Evolutionary conservation across 2,329 filamentous ascomycete species (phyloP).

Genomic region (Phyllosticta paracitricarpa): DNA sequence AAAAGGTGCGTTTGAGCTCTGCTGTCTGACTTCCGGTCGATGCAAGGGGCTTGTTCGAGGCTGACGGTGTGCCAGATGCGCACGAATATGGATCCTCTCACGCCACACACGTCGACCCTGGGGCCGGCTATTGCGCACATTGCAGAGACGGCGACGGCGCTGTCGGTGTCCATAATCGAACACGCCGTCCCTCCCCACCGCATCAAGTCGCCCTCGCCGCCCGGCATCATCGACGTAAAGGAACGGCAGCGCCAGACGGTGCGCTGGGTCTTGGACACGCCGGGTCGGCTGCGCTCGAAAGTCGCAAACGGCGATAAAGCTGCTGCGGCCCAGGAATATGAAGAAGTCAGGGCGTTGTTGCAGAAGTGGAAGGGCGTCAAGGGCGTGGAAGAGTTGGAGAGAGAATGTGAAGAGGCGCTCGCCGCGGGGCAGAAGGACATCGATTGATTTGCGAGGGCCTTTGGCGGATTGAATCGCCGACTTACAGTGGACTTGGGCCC

Average conservation of each 20-base stretch:
- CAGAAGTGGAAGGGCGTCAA: constrained; percentile 35
- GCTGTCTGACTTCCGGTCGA: background rate
- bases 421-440: background rate
- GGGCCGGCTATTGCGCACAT: constrained; percentile 67
- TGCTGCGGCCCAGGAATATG: constrained; percentile 48
- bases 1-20: constrained; percentile 44
- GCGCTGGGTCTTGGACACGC: constrained; percentile 51
- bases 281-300: constrained; percentile 48
- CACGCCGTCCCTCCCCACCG: constrained; percentile 9
- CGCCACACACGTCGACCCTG: constrained; percentile 62
- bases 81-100: constrained; percentile 68
- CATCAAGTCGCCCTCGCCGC: constrained; percentile 1
- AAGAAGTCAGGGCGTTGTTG: constrained; percentile 29
- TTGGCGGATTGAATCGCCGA: background rate
- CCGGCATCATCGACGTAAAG: constrained; percentile 21
- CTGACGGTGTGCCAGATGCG: constrained; percentile 49
- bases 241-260: constrained; percentile 46
- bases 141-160: constrained; percentile 46
- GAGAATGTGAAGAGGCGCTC: constrained; percentile 23
- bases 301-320: constrained; percentile 50
- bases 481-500: background rate
- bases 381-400: constrained; percentile 32
- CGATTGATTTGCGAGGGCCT: background rate
- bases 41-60: background rate
- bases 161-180: constrained; percentile 30